These are phyloP conservation scores for Alternaria sp. DNA, from an alignment of 2,329 filamentous ascomycete genomes.

Conservation along the genomic window DNA sequence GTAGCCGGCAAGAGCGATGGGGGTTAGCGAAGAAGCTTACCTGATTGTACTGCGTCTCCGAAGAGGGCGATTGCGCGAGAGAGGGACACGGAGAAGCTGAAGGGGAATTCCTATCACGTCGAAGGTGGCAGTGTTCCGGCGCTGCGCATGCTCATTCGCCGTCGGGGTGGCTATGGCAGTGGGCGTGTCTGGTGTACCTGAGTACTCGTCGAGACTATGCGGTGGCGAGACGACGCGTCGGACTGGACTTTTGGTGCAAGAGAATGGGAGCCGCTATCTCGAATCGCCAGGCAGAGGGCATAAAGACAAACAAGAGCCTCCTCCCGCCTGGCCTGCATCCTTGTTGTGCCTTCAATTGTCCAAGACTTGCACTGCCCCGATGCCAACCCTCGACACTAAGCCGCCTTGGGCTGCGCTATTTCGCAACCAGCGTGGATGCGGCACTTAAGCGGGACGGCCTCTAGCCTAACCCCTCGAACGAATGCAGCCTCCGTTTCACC, in stretches of 20 bases:
- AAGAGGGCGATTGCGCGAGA: constrained; percentile 1
- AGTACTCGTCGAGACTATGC: neutral
- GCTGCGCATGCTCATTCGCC: constrained; percentile 13
- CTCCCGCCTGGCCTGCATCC: neutral
- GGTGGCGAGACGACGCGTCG: neutral
- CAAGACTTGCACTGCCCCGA: constrained; percentile 8
- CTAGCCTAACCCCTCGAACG: neutral
- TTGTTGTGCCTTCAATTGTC: constrained; percentile 3
- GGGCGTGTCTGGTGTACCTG: neutral
- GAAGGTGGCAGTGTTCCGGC: constrained; percentile 13
- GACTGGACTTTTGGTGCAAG: neutral
- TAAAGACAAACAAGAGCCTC: neutral
- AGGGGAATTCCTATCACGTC: neutral
- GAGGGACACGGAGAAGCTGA: constrained; percentile 4
- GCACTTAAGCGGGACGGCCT: neutral
- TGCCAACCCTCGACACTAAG: neutral
- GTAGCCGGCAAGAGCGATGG: constrained; percentile 1
- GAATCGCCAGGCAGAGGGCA: neutral
- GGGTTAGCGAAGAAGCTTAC: neutral
- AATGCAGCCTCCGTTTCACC: constrained; percentile 6
- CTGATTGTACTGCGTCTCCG: constrained; percentile 1
- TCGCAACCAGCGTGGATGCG: neutral
- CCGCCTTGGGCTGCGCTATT: neutral
- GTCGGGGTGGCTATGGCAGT: constrained; percentile 5
- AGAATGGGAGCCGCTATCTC: neutral